Evolutionary conservation across 768 basidiomycete species (phyloP), one percentile per base, ranked within the genome.

Genomic region (Hygrophorus russula): DNA sequence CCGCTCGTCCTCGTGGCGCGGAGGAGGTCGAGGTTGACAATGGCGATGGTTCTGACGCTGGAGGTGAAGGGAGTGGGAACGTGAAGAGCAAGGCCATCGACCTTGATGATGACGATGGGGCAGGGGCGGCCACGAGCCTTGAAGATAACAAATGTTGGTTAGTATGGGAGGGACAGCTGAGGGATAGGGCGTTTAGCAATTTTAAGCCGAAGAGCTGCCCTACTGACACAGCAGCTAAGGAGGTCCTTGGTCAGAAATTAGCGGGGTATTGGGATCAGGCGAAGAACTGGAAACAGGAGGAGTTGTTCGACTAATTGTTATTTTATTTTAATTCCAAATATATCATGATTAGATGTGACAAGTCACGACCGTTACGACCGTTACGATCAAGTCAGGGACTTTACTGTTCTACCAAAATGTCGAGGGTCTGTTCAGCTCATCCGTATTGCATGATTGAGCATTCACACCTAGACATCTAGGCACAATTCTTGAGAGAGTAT

Each of bases 261-360:
- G 80, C 81, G 38, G 87, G 89, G 0, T 86, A 91, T 58, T 98
- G 93, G 93, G 94, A 97, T 59, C 75, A 87, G 61, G 80, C 90
- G 20, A 96, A 92, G 77, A 84, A 86, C 54, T 89, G 81, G 77
- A 85, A 77, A 58, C 73, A 78, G 4, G 82, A 85, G 59, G 87
- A 90, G 42, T 84, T 87, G 51, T 41, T 30, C 28, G 28, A 29
- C 9, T 41, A 18, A 39, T 24, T n/a, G n/a, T n/a, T n/a, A n/a
- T n/a, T n/a, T n/a, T n/a, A n/a, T n/a, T n/a, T n/a, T n/a, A n/a
- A n/a, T n/a, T n/a, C n/a, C n/a, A n/a, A n/a, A n/a, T n/a, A n/a
- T n/a, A n/a, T n/a, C n/a, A n/a, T n/a, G n/a, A n/a, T n/a, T n/a
- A n/a, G n/a, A n/a, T n/a, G n/a, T n/a, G n/a, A n/a, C n/a, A n/a